Percentiles rank a stretch among this genome's conserved stretches.
Evolutionary conservation across 805 yeast species (phyloP).

Genomic region (Saccharomycopsis babjevae): DNA sequence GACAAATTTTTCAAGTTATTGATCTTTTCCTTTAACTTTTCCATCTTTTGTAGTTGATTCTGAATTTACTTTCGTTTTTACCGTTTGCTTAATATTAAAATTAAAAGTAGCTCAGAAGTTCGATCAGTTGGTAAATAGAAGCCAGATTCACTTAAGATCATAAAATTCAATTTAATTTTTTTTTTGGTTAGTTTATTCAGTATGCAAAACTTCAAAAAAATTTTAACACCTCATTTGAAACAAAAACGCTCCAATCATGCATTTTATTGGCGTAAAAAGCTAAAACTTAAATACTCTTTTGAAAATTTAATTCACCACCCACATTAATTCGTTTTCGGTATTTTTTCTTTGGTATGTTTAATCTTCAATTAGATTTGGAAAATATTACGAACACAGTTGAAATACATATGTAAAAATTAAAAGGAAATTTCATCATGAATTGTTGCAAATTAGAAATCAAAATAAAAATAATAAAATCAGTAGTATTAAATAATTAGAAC

Average conservation of each 20-base stretch:
- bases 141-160: background rate
- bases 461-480: too few species aligned
- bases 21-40: conserved; percentile 18
- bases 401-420: too few species aligned
- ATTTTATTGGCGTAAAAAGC: background rate
- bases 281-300: background rate
- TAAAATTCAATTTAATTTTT: background rate
- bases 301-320: too few species aligned
- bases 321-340: too few species aligned
- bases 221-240: conserved; percentile 2
- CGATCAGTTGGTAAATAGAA: background rate
- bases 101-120: background rate
- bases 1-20: conserved; percentile 49
- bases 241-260: background rate
- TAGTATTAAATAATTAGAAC: too few species aligned
- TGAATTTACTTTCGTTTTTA: background rate
- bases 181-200: background rate
- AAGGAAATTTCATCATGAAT: too few species aligned
- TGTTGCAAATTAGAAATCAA: too few species aligned
- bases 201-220: background rate
- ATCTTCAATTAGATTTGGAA: too few species aligned
- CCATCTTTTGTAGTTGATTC: conserved; percentile 5
- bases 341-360: too few species aligned
- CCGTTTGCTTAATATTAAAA: background rate
- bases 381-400: too few species aligned